These are phyloP conservation scores for Solanum sitiens DNA, from an alignment of 257 asterid genomes.

Conservation along the genomic window DNA sequence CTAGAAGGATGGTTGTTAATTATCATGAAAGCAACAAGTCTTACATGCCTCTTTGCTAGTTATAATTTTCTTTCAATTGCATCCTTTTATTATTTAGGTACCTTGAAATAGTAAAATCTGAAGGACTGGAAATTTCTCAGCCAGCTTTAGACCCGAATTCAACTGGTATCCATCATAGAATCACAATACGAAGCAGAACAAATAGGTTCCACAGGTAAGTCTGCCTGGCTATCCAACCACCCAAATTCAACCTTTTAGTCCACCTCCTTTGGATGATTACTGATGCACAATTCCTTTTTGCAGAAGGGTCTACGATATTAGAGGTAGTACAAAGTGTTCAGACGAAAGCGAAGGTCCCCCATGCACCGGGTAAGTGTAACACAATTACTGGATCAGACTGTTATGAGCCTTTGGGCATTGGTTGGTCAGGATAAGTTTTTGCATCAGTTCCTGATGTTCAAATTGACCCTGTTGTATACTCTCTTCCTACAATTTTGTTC, in stretches of 20 bases:
- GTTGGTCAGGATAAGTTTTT: not conserved
- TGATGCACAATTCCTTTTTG: conserved; percentile 7
- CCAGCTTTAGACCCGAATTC: conserved; percentile 99
- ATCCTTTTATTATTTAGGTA: conserved; percentile 32
- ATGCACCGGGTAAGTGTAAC: conserved; percentile 68
- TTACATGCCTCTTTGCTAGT: not conserved
- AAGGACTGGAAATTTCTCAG: conserved; percentile 93
- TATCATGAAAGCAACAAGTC: not conserved
- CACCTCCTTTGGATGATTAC: conserved; percentile 3
- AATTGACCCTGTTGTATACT: not conserved
- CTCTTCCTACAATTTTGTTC: not conserved
- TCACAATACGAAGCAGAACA: conserved; percentile 67
- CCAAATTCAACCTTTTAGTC: conserved; percentile 1
- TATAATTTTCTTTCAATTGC: not conserved
- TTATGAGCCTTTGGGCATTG: not conserved
- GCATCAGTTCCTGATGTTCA: not conserved
- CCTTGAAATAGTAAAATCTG: conserved; percentile 63
- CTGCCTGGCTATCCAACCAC: not conserved
- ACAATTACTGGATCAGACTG: not conserved
- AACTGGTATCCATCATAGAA: conserved; percentile 92
- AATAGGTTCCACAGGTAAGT: conserved; percentile 70
- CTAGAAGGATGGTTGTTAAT: not conserved
- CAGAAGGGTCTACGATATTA: conserved; percentile 79
- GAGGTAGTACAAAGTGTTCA: conserved; percentile 79
- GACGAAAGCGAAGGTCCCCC: conserved; percentile 90